Base-by-base conservation (phyloP, 768 basidiomycete species). In the Lenzites betulinus region DNA sequence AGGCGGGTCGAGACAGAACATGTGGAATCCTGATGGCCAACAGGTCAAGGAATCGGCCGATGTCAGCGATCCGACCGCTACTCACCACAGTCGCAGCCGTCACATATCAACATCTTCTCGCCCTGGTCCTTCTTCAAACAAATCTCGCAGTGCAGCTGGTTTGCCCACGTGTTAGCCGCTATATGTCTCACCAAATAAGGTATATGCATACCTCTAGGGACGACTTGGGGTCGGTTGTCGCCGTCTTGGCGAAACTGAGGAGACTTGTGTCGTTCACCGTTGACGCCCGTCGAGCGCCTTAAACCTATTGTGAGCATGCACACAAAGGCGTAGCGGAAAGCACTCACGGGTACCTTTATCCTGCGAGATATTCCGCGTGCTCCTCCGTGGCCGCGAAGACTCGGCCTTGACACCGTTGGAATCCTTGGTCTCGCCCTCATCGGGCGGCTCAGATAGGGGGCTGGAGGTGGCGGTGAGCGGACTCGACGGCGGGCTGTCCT, bases 1-100 rank as follows among this genome's bases (percentile, higher is more conserved):
- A 20, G 95, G 95, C 13, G 97, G 97, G 69, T 94, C 90, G 59
- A 99, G 87, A 72, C 97, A 99, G 73, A 91, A 94, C 78, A 92
- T 97, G 75, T 99, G 97, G 76, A 93, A 99, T 4, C 96, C 51
- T 51, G 30, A 58, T 41, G 16, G 28, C 30, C 38, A 38, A 43
- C 33, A 47, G 41, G 56, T 18, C 47, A 39, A 16, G 3, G 23
- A 15, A 1, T n/a, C 35, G 22, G 26, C 12, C 25, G 16, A 36
- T 16, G 18, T 33, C 20, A 13, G 16, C 1, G 18, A 20, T 42
- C 18, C 11, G 12, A 12, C 28, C 1, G 41, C 33, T 64, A 64
- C 53, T 68, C 67, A 89, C 89, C 91, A 63, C 86, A 83, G 74
- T 93, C 92, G 72, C 91, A 93, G 23, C 87, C 90, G 71, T 93